phyloP scores from a whole-genome alignment of 768 basidiomycete genomes.

The Leccinum imitatum region DNA sequence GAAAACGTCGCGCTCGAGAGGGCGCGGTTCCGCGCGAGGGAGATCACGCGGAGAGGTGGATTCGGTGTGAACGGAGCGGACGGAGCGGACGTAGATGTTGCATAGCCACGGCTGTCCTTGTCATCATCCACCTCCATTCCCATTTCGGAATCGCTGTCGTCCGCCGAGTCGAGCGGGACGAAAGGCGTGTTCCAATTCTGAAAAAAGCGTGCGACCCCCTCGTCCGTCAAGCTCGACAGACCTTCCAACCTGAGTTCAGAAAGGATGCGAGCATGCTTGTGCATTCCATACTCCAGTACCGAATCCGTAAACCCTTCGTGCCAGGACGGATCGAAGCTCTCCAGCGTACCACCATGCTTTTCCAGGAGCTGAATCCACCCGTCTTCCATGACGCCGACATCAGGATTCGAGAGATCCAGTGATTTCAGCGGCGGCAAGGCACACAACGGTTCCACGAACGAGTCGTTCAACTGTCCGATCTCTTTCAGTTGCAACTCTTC shows the following conservation, averaged over 20 bases:
- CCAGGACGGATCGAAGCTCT: constrained; percentile 67
- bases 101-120: not conserved
- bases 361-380: constrained; percentile 56
- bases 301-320: constrained; percentile 61
- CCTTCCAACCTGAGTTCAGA: constrained; percentile 53
- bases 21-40: constrained; percentile 61
- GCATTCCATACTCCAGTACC: constrained; percentile 62
- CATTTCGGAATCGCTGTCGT: constrained; percentile 3
- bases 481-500: constrained; percentile 78
- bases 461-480: constrained; percentile 67
- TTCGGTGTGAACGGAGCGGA: constrained; percentile 30
- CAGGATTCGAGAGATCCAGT: constrained; percentile 71
- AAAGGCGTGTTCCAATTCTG: constrained; percentile 41
- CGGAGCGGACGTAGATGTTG: not conserved
- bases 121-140: constrained; percentile 22
- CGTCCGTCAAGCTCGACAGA: constrained; percentile 64
- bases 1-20: constrained; percentile 54
- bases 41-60: constrained; percentile 49
- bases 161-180: constrained; percentile 5
- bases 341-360: constrained; percentile 53
- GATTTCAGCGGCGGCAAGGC: constrained; percentile 40
- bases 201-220: constrained; percentile 72
- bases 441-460: constrained; percentile 55
- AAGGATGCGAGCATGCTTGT: constrained; percentile 46
- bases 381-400: constrained; percentile 51